phyloP scores from a whole-genome alignment of 176 grass and related monocot species.

The Typha latifolia region DNA sequence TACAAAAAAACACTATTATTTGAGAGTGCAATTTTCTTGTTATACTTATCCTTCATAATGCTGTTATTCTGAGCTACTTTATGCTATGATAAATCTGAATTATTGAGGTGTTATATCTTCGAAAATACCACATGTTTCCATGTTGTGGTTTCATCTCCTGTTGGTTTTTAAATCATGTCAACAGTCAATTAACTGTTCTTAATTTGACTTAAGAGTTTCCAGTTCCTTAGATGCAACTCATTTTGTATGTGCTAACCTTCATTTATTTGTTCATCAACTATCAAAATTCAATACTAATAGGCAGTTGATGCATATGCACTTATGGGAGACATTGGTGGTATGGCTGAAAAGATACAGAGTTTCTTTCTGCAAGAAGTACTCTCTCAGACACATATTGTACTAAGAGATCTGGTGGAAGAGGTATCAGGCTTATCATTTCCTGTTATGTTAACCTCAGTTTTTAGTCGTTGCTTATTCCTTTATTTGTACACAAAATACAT shows the following conservation, averaged over 20 bases:
- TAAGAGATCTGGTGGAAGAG: slow-evolving; percentile 86
- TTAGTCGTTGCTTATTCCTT: neutral
- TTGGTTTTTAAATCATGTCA: no score
- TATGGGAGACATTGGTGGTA: slow-evolving; percentile 89
- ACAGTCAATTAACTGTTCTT: neutral
- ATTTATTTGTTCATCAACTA: slow-evolving; percentile 5
- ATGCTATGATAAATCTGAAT: no score
- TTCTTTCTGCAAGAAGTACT: slow-evolving; percentile 99
- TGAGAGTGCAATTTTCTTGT: no score
- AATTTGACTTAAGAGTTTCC: neutral
- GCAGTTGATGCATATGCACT: slow-evolving; percentile 90
- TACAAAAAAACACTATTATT: no score
- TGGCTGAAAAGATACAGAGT: slow-evolving; percentile 99
- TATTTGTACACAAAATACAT: neutral
- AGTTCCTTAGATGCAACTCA: neutral
- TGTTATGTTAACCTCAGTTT: slow-evolving; percentile 9
- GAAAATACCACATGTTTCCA: no score
- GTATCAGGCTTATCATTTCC: slow-evolving; percentile 30
- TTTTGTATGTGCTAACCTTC: neutral
- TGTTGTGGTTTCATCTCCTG: no score
- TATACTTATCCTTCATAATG: no score
- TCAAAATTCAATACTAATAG: slow-evolving; percentile 20
- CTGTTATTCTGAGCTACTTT: no score
- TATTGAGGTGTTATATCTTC: no score
- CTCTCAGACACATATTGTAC: slow-evolving; percentile 79